Base-by-base conservation (phyloP, 2,329 filamentous ascomycete genomes). In the Plectosphaerella cucumerina region DNA sequence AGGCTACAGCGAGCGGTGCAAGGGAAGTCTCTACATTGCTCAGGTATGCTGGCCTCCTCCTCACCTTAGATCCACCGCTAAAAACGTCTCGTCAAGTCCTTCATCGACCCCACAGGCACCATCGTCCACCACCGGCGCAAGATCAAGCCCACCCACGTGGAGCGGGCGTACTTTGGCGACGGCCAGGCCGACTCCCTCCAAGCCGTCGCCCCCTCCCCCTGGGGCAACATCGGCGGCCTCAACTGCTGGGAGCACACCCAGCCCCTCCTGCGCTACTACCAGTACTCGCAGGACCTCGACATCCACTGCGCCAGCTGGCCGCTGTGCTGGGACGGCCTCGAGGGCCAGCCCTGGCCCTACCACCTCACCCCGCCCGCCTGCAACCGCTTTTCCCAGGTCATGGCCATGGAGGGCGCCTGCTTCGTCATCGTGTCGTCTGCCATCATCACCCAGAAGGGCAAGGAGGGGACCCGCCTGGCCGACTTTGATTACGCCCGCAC, bases 141-240 rank as follows among this genome's bases (percentile, higher is more conserved):
- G 62, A 76, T 76, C 59, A 77, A 77, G 67, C 74, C 74, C 1
- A 77, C 74, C 1, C 73, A 77, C 51, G 63, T 76, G 37, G 74
- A 77, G 59, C 68, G 72, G 41, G 64, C 70, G 2, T 66, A 72
- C 41, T 84, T 78, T 58, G 80, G 80, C 2, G 80, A 83, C 47
- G 80, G 78, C 3, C 71, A 77, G 1, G 80, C 76, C 3, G 76
- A 82, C 35, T 77, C 78, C n/a, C 75, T 80, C 44, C 71, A 72
- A 53, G 74, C 72, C 34, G 80, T 82, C 0, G 69, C 74, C 6
- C 69, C 76, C 34, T 47, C 73, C 3, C 68, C 69, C 3, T 74
- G 78, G 44, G 78, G 77, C 4, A 74, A 73, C 8, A 68, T 82
- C 10, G 80, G 80, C 1, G 74, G 73, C 12, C 65, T 82, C 39